phyloP scores from a whole-genome alignment of 177 flowering plant species.

The Vitis hybrid region DNA sequence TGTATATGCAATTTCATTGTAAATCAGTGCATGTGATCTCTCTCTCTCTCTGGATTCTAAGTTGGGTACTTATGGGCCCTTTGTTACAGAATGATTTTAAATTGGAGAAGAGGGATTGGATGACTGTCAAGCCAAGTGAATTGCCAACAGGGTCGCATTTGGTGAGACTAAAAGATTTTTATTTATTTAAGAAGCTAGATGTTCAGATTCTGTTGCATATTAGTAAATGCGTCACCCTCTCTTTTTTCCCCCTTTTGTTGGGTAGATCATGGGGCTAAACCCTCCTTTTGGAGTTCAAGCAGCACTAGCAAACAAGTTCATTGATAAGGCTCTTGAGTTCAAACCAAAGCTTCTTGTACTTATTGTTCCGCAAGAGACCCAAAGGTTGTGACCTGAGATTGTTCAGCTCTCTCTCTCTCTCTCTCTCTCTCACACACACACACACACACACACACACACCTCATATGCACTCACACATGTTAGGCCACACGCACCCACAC shows the following conservation, averaged over 20 bases:
- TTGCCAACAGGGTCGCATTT: conserved; percentile 66
- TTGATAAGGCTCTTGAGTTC: conserved; percentile 83
- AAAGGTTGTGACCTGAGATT: conserved; percentile 39
- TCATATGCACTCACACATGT: too few species aligned
- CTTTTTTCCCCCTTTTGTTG: conserved; percentile 10
- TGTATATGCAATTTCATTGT: too few species aligned
- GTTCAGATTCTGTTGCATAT: background rate
- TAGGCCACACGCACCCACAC: too few species aligned
- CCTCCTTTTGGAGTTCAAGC: conserved; percentile 89
- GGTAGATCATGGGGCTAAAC: conserved; percentile 81
- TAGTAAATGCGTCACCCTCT: background rate
- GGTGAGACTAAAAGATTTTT: conserved; percentile 42
- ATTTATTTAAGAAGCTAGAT: background rate
- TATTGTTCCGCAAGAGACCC: conserved; percentile 78
- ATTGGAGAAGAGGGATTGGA: conserved; percentile 87
- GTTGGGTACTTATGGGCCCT: conserved; percentile 3
- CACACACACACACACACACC: too few species aligned
- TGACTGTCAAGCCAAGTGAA: conserved; percentile 55
- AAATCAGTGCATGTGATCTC: too few species aligned
- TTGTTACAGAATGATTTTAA: conserved; percentile 59
- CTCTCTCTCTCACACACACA: background rate
- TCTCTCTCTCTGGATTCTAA: too few species aligned
- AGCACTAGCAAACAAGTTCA: conserved; percentile 71
- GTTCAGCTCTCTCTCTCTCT: conserved; percentile 10
- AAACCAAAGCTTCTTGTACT: conserved; percentile 83